These are phyloP conservation scores for Colletotrichum tropicale DNA, from an alignment of 2,329 filamentous ascomycete species.

Conservation along the genomic window DNA sequence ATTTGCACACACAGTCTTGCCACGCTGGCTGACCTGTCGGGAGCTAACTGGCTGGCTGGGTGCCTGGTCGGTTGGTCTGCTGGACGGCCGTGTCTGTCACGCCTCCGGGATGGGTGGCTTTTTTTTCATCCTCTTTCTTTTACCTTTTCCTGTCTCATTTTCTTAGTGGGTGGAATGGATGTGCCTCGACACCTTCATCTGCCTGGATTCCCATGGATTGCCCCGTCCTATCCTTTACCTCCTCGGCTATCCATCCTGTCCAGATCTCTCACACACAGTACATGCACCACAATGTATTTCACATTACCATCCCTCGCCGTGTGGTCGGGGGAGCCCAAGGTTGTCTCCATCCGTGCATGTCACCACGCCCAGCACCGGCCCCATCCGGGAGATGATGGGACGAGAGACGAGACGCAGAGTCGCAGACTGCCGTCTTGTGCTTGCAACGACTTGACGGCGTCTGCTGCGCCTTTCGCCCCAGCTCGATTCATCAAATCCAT, in stretches of 20 bases:
- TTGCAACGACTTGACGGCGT: neutral
- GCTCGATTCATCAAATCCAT: neutral
- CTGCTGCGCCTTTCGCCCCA: neutral
- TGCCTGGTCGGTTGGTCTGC: neutral
- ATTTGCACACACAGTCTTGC: neutral
- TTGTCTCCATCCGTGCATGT: slow-evolving; percentile 2
- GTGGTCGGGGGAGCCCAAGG: neutral
- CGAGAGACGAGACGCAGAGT: slow-evolving; percentile 11
- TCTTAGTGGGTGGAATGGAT: neutral
- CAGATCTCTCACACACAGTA: neutral
- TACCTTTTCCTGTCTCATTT: slow-evolving; percentile 6
- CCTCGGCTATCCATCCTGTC: neutral
- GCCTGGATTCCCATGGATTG: neutral
- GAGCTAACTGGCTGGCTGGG: neutral
- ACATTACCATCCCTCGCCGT: neutral
- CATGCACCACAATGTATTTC: neutral
- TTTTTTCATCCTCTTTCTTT: neutral
- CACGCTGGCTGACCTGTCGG: neutral
- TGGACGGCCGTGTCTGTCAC: neutral
- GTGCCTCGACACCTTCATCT: slow-evolving; percentile 6
- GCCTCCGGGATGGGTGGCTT: slow-evolving; percentile 1
- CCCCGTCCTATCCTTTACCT: neutral
- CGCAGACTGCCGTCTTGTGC: neutral
- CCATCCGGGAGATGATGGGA: slow-evolving; percentile 17
- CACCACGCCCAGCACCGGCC: slow-evolving; percentile 8